Conservation (phyloP, 2,329 filamentous ascomycete species). For the Pseudofabraea citricarpa region DNA sequence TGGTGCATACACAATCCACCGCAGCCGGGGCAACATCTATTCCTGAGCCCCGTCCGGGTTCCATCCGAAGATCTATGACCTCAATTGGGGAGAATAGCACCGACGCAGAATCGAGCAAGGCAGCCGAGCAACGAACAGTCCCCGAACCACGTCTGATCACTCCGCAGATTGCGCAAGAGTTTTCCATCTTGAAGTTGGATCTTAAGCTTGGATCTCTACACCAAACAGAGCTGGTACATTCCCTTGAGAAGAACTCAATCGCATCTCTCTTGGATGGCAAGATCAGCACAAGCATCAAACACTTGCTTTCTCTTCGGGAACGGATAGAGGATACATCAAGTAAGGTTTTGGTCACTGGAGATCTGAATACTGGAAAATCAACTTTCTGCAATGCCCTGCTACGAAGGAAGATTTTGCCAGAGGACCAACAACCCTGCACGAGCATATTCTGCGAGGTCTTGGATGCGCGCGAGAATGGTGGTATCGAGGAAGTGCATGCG, state of each 20-base stretch:
- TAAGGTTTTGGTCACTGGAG: conserved; percentile 93
- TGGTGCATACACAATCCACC: conserved; percentile 60
- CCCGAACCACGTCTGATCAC: conserved; percentile 81
- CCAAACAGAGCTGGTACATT: conserved; percentile 89
- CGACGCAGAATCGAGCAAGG: conserved; percentile 67
- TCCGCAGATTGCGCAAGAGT: conserved; percentile 90
- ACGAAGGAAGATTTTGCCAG: conserved; percentile 85
- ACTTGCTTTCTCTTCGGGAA: conserved; percentile 80
- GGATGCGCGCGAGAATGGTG: conserved; percentile 84
- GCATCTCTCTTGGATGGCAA: conserved; percentile 89
- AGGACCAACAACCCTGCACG: conserved; percentile 97
- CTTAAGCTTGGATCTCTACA: conserved; percentile 82
- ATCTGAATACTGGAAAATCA: conserved; percentile 95
- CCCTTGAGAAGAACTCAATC: conserved; percentile 85
- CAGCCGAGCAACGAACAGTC: conserved; percentile 54
- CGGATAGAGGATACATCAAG: conserved; percentile 96
- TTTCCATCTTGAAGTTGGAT: conserved; percentile 92
- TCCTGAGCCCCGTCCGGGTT: conserved; percentile 38
- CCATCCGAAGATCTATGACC: conserved; percentile 67
- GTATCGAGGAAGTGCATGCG: conserved; percentile 91
- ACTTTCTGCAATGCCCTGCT: conserved; percentile 98
- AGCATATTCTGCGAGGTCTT: conserved; percentile 98
- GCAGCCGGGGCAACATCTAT: conserved; percentile 27
- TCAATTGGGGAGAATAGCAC: conserved; percentile 52
- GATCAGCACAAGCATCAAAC: conserved; percentile 88